phyloP scores from a whole-genome alignment of 2,329 filamentous ascomycete genomes.

The Paraphoma sp. region DNA sequence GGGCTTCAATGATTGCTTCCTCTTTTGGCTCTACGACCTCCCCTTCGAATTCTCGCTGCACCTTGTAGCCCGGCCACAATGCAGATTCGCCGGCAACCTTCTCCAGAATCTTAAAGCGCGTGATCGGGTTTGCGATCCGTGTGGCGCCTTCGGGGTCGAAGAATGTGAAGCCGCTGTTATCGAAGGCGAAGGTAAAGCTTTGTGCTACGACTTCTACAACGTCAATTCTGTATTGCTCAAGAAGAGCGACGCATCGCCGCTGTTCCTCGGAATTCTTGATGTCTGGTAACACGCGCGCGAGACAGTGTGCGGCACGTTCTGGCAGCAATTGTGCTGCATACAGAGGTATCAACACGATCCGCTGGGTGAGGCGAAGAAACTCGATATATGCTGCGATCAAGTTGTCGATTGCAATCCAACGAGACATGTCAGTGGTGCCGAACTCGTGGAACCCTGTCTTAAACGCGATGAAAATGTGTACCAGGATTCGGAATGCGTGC shows the following conservation, averaged over 20 bases:
- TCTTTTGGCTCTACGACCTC: constrained; percentile 63
- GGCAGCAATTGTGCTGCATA: constrained; percentile 82
- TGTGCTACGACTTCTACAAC: constrained; percentile 74
- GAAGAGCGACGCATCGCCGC: constrained; percentile 72
- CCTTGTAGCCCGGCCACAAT: constrained; percentile 64
- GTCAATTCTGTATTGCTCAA: constrained; percentile 77
- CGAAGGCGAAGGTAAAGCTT: constrained; percentile 60
- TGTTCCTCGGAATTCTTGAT: constrained; percentile 72
- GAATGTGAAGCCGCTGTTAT: constrained; percentile 34
- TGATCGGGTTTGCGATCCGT: constrained; percentile 35
- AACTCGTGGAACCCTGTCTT: constrained; percentile 52
- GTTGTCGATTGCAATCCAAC: constrained; percentile 66
- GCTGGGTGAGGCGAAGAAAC: constrained; percentile 73
- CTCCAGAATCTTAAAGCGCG: constrained; percentile 57
- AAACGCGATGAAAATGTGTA: constrained; percentile 69
- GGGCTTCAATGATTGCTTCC: constrained; percentile 76
- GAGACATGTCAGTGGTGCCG: constrained; percentile 16
- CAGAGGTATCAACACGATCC: constrained; percentile 81
- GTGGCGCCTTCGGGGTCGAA: constrained; percentile 21
- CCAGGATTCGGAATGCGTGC: constrained; percentile 53
- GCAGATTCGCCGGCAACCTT: constrained; percentile 35
- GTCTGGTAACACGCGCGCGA: constrained; percentile 79
- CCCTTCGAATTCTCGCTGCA: constrained; percentile 72
- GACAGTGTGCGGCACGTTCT: constrained; percentile 69
- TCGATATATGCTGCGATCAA: constrained; percentile 83